Conservation (phyloP, 345 rosid species). For the Hibiscus syriacus region DNA sequence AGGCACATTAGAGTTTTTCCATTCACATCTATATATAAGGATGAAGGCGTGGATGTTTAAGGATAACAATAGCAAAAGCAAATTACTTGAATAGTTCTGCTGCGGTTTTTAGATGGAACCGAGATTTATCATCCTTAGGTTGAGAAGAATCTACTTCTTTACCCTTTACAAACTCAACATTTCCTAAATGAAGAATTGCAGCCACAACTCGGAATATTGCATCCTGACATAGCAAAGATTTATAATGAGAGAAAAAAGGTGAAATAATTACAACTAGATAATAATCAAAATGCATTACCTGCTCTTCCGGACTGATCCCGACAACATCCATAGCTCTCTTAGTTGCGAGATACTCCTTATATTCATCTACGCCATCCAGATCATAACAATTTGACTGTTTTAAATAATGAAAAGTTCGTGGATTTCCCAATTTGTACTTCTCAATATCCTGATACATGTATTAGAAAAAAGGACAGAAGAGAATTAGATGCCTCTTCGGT, state of each 20-base stretch:
- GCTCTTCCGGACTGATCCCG: constrained; percentile 71
- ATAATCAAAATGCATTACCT: constrained; percentile 41
- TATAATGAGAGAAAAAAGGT: neutral
- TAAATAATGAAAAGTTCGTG: constrained; percentile 79
- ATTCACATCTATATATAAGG: constrained; percentile 7
- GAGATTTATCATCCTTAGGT: constrained; percentile 82
- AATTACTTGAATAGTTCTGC: constrained; percentile 85
- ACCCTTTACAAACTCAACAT: constrained; percentile 76
- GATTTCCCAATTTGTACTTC: constrained; percentile 71
- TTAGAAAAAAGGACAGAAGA: constrained; percentile 5
- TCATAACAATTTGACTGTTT: constrained; percentile 84
- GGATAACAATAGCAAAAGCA: constrained; percentile 1
- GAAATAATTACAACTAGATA: constrained; percentile 7
- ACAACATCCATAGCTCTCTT: constrained; percentile 94
- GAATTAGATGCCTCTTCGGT: neutral
- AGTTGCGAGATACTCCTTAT: constrained; percentile 69
- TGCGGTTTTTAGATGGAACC: constrained; percentile 66
- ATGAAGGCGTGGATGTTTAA: neutral
- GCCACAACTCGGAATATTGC: constrained; percentile 88
- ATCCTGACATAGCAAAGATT: constrained; percentile 44
- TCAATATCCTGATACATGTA: constrained; percentile 52
- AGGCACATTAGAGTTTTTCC: constrained; percentile 16
- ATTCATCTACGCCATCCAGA: constrained; percentile 73
- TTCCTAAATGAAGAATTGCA: constrained; percentile 96
- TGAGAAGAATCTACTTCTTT: constrained; percentile 72